Evolutionary conservation across 2,329 filamentous ascomycete species (phyloP), one percentile per base, ranked within the genome.

Genomic region (Fusarium tupiense): DNA sequence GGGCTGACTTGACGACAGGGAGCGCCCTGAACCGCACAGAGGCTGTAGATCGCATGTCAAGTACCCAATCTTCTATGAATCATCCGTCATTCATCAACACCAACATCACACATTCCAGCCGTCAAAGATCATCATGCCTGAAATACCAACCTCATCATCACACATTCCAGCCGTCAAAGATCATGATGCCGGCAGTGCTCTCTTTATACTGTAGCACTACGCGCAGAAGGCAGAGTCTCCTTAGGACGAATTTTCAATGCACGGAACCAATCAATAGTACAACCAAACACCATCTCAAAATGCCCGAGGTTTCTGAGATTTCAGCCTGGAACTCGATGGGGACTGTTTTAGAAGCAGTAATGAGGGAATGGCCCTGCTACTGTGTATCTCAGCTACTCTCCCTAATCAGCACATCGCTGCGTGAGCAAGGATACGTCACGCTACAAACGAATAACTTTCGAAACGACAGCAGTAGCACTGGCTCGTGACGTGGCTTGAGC

Each of bases 401-500:
- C 4, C n/a, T 44, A 6, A 19, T 26, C 43, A 46, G 8, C 17
- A 9, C n/a, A 26, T 19, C 4, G 4, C 5, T 5, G 16, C n/a
- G 16, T 0, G 10, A 20, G 8, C 17, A 20, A 5, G 44, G 44
- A 5, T 20, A 26, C 24, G 24, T 46, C 24, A 4, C 5, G 5
- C 17, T 20, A 14, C 17, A 47, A 47, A 47, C 1, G 19, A 35
- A 35, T 3, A 16, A 3, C 11, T 9, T 19, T 46, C 1, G 7
- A 12, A 12, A 24, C 7, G 2, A 9, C 8, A 17, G 5, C 43
- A 46, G 43, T 2, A 8, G 3, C 0, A 47, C 16, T 29, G 6
- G 19, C 12, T 47, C 0, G 0, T 14, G 0, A 22, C 4, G 9
- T 22, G 6, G 0, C 12, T 47, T 29, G 13, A 22, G 44, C 6